Percentiles rank a stretch among this genome's conserved stretches.
Conservation (phyloP, 345 rosid species). For the Alliaria petiolata region DNA sequence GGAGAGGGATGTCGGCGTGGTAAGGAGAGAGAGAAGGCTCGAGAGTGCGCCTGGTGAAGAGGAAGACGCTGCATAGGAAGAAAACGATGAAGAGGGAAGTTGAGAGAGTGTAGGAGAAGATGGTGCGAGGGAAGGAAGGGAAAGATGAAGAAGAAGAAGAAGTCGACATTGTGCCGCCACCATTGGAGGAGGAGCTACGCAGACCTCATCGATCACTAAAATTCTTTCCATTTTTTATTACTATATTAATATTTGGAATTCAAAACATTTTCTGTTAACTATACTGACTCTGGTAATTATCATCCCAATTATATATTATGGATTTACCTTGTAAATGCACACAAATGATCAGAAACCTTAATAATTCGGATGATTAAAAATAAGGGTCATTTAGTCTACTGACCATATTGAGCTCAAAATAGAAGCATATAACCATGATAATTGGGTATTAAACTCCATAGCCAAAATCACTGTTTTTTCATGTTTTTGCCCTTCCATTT, state of each 20-base stretch:
- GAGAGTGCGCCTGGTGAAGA: constrained; percentile 49
- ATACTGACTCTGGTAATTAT: neutral
- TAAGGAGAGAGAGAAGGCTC: constrained; percentile 46
- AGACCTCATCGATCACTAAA: neutral
- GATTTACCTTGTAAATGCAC: too few species aligned
- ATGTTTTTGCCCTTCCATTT: too few species aligned
- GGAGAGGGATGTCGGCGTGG: constrained; percentile 34
- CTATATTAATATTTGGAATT: neutral
- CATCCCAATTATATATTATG: neutral
- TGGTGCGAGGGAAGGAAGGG: constrained; percentile 22
- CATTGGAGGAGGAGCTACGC: constrained; percentile 20
- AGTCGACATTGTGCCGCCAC: constrained; percentile 42
- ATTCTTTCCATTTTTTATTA: neutral
- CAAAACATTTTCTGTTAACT: neutral
- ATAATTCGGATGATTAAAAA: too few species aligned
- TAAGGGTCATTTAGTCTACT: neutral
- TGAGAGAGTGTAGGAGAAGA: constrained; percentile 32
- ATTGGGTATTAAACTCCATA: too few species aligned
- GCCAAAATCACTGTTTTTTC: too few species aligned
- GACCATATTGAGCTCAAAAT: too few species aligned
- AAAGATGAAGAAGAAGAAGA: too few species aligned
- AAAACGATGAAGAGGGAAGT: constrained; percentile 37
- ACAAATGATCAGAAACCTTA: too few species aligned
- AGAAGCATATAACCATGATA: too few species aligned
- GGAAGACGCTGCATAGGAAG: constrained; percentile 47